These are phyloP conservation scores for Colletotrichum chrysophilum DNA, from an alignment of 2,329 filamentous ascomycete genomes.

Conservation along the genomic window DNA sequence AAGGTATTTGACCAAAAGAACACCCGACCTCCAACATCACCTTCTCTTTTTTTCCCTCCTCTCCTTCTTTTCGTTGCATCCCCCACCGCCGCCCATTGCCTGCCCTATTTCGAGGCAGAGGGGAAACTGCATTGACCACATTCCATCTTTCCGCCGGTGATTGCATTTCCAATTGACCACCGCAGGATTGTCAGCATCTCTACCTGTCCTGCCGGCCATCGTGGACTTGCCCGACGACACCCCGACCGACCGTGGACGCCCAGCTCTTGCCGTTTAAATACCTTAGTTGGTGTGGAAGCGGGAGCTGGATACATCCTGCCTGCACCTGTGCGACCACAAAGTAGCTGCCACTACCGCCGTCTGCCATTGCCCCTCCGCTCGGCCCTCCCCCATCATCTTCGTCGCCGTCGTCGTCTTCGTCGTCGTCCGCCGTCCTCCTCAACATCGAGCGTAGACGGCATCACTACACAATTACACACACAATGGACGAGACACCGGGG, in stretches of 20 bases:
- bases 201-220: neutral
- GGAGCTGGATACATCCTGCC: conserved; percentile 12
- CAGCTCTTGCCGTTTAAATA: neutral
- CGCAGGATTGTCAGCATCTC: neutral
- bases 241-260: neutral
- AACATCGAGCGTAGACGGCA: neutral
- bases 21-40: neutral
- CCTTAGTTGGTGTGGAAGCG: conserved; percentile 1
- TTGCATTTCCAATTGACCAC: neutral
- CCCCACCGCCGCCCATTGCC: neutral
- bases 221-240: neutral
- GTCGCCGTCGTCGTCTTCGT: neutral
- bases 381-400: neutral
- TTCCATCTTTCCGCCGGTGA: neutral
- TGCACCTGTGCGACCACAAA: neutral
- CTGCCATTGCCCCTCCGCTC: conserved; percentile 6
- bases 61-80: neutral
- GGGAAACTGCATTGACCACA: neutral
- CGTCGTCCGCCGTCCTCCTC: neutral
- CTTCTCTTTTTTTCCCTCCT: neutral
- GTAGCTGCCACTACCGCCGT: neutral
- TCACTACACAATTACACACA: neutral
- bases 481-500: conserved; percentile 36
- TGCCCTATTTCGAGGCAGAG: neutral
- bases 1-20: neutral